These are phyloP conservation scores for Paramecium caudatum DNA, from an alignment of 73 alveolate genomes.

Conservation along the genomic window DNA sequence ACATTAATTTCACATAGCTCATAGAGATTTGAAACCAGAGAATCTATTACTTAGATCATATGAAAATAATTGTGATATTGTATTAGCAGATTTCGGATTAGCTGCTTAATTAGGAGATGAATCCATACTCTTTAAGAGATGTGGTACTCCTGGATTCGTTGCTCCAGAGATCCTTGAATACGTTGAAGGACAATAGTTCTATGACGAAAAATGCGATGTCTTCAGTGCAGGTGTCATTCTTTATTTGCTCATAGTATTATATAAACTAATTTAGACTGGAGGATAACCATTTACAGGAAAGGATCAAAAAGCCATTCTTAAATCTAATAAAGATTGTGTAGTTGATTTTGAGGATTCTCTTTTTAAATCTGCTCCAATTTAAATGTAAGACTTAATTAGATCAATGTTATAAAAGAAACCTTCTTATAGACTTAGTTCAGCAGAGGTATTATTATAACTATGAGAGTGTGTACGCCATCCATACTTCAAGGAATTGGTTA, in stretches of 20 bases:
- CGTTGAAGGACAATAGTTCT: constrained; percentile 5
- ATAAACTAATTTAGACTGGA: constrained; percentile 49
- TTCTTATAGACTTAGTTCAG: constrained; percentile 6
- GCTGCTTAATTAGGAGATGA: constrained; percentile 39
- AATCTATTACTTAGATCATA: constrained; percentile 79
- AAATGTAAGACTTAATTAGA: constrained; percentile 15
- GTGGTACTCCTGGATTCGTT: constrained; percentile 79
- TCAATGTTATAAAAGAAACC: neutral
- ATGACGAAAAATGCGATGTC: constrained; percentile 70
- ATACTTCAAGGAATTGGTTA: constrained; percentile 29
- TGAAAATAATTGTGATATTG: constrained; percentile 70
- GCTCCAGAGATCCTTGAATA: constrained; percentile 73
- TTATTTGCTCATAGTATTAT: constrained; percentile 25
- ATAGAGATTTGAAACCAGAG: constrained; percentile 95
- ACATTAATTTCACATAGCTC: constrained; percentile 87
- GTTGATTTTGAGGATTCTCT: constrained; percentile 60
- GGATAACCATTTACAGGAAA: constrained; percentile 72
- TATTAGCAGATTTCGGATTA: constrained; percentile 76
- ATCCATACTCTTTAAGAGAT: constrained; percentile 58
- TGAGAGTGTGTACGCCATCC: constrained; percentile 41
- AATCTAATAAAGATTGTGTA: constrained; percentile 62
- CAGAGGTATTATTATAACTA: neutral
- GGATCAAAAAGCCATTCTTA: constrained; percentile 54
- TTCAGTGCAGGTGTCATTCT: constrained; percentile 74
- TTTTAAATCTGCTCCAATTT: constrained; percentile 22